Evolutionary conservation across 495 filamentous ascomycete species (phyloP), one percentile per base, ranked within the genome.

Genomic region (Penicillium ochrochloron): DNA sequence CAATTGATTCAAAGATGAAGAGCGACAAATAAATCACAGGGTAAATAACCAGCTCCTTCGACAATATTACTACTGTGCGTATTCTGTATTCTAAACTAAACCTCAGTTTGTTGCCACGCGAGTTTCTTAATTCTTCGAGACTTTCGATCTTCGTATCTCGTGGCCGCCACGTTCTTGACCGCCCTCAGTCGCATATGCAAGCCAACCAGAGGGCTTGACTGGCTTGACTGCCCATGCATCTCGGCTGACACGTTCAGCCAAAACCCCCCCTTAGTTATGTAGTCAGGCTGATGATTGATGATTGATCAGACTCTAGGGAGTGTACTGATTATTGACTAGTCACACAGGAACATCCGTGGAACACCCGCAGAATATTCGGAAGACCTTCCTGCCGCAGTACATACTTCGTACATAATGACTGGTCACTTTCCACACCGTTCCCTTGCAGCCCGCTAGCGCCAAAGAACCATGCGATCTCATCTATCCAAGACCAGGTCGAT

Each of bases 81-180:
- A 41, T 14, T 41, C n/a, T n/a, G n/a, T n/a, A n/a, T n/a, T n/a
- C n/a, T n/a, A n/a, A n/a, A n/a, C n/a, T n/a, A 31, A 0, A 27
- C 29, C 48, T 31, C n/a, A 15, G 53, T 23, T 21, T 21, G 8
- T 52, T n/a, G 59, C 61, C 63, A 66, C 61, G 61, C 68, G 64
- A 44, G 3, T 14, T 33, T 27, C 14, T 21, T 37, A 21, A 14
- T 61, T 21, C 19, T 21, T n/a, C 27, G 34, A 41, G 27, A 41
- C 48, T 33, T 48, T 66, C 60, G n/a, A 34, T 17, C 67, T 68
- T 34, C 69, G 63, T 69, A 48, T 73, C 76, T 78, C 76, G 76
- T 80, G 76, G 76, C 73, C 67, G 76, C 77, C 77, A 80, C 76
- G 77, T 80, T 80, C 67, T 69, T 71, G 61, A 63, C 57, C 63